A percentile compares a stretch with the other conserved stretches of the same genome.
phyloP scores from a whole-genome alignment of 2,329 filamentous ascomycete species.

The Xylariaceae sp. region DNA sequence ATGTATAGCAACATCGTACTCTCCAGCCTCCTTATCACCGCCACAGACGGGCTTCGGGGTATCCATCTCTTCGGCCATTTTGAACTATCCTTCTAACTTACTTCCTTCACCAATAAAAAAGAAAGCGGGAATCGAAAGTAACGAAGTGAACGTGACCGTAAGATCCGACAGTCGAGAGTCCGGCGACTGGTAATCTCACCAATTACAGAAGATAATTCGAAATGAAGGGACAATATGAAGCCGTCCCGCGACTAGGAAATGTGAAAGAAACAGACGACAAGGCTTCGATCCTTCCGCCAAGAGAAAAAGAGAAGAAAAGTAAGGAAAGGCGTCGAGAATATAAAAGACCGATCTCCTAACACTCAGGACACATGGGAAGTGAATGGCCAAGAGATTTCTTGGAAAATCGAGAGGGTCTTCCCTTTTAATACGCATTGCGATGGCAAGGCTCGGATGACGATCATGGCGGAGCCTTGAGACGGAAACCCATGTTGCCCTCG shows the following conservation, averaged over 20 bases:
- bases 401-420: constrained; percentile 21
- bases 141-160: constrained; percentile 14
- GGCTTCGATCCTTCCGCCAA: constrained; percentile 27
- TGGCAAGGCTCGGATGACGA: constrained; percentile 29
- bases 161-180: constrained; percentile 21
- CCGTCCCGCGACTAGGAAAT: constrained; percentile 43
- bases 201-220: constrained; percentile 16
- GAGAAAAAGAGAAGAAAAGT: constrained; percentile 29
- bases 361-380: constrained; percentile 21
- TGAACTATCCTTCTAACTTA: constrained; percentile 10
- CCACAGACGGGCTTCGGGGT: constrained; percentile 44
- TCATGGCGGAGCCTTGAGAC: constrained; percentile 24
- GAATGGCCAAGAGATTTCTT: constrained; percentile 25
- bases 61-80: constrained; percentile 33
- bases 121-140: background rate
- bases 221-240: constrained; percentile 34
- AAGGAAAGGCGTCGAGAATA: constrained; percentile 24
- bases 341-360: constrained; percentile 28
- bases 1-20: constrained; percentile 48
- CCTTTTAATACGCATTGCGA: constrained; percentile 38
- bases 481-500: constrained; percentile 19
- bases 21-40: constrained; percentile 39
- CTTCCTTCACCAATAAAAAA: constrained; percentile 18
- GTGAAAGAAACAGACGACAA: constrained; percentile 29
- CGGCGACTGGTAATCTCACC: constrained; percentile 28